These are phyloP conservation scores for Schizosaccharomyces cryophilus DNA, from an alignment of 805 yeast genomes.

Conservation along the genomic window DNA sequence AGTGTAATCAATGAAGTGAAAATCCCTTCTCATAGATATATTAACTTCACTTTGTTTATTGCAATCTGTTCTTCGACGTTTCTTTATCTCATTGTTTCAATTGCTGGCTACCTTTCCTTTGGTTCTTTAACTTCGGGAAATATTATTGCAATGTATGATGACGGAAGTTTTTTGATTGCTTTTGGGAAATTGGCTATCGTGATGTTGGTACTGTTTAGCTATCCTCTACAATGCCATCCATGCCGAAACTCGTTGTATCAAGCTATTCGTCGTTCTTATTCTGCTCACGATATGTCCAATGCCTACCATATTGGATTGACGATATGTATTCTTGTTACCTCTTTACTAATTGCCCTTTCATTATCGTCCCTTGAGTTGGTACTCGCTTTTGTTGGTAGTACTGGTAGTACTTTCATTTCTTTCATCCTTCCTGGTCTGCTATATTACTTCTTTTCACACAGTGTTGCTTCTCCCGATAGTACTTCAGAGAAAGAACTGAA, in stretches of 20 bases:
- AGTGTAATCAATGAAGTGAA: conserved; percentile 61
- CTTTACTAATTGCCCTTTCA: conserved; percentile 39
- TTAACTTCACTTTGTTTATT: conserved; percentile 23
- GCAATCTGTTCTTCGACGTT: conserved; percentile 37
- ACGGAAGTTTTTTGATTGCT: conserved; percentile 37
- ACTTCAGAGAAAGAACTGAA: background rate
- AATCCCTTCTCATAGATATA: conserved; percentile 25
- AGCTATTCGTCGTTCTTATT: background rate
- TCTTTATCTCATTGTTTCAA: conserved; percentile 49
- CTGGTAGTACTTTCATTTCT: conserved; percentile 80
- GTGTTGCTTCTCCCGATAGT: background rate
- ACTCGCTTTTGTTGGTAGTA: conserved; percentile 70
- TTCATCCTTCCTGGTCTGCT: conserved; percentile 76
- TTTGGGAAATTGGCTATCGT: conserved; percentile 65
- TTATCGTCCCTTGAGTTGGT: conserved; percentile 59
- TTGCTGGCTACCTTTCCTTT: conserved; percentile 64
- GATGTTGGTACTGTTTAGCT: conserved; percentile 56
- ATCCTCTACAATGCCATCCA: conserved; percentile 78
- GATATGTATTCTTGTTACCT: conserved; percentile 21
- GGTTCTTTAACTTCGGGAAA: conserved; percentile 63
- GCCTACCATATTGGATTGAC: conserved; percentile 16
- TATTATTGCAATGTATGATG: conserved; percentile 46
- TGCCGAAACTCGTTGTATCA: conserved; percentile 63
- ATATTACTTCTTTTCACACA: conserved; percentile 2
- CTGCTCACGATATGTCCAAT: background rate